Evolutionary conservation across 139 green algal genomes (phyloP).

Genomic region (Pycnococcus provasolii): DNA sequence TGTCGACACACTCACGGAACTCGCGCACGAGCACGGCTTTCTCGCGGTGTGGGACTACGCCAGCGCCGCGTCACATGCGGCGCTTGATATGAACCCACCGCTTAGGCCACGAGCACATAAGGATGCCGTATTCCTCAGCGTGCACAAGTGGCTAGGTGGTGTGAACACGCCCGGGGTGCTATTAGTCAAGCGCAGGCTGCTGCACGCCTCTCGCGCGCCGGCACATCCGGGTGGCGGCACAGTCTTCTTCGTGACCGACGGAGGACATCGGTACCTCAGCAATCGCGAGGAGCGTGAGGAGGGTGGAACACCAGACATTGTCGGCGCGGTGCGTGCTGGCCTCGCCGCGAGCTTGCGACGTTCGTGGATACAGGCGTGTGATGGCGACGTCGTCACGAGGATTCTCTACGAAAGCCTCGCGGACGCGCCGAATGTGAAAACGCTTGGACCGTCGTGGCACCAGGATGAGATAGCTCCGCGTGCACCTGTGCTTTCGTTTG

Average conservation of each 20-base stretch:
- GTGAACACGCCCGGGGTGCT: slow-evolving; percentile 23
- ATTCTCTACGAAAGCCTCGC: too few species aligned
- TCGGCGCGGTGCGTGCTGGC: slow-evolving; percentile 14
- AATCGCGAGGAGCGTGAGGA: slow-evolving; percentile 28
- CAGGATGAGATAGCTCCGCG: neutral
- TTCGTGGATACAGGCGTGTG: too few species aligned
- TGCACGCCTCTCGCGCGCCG: neutral
- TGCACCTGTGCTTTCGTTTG: slow-evolving; percentile 30
- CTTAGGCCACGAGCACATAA: slow-evolving; percentile 24
- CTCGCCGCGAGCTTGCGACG: neutral
- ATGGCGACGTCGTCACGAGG: too few species aligned
- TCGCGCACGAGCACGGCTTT: slow-evolving; percentile 27
- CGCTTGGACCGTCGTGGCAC: too few species aligned
- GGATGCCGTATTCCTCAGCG: slow-evolving; percentile 31
- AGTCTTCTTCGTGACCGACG: slow-evolving; percentile 28
- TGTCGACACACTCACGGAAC: slow-evolving; percentile 28
- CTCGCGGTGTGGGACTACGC: slow-evolving; percentile 38
- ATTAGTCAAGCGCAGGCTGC: slow-evolving; percentile 20
- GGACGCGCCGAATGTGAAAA: too few species aligned
- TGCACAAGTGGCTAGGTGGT: slow-evolving; percentile 32
- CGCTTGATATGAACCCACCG: slow-evolving; percentile 25
- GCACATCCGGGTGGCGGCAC: slow-evolving; percentile 10
- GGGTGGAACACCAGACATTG: slow-evolving; percentile 26
- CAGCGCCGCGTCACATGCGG: slow-evolving; percentile 21
- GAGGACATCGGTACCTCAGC: slow-evolving; percentile 26